Evolutionary conservation across 306 rosid species (phyloP).

Genomic region (Trifolium repens): DNA sequence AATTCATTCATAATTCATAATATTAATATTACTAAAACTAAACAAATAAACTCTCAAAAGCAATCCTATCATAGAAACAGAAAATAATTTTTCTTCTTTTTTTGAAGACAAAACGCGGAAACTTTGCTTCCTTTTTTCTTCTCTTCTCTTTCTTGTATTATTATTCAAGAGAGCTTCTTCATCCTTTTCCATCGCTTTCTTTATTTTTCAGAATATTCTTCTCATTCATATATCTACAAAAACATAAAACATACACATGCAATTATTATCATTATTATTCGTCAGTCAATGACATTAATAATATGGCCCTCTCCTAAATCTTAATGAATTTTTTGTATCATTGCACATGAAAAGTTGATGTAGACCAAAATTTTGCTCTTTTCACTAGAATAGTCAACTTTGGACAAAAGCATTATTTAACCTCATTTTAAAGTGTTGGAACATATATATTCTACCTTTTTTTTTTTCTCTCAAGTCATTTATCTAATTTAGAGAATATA

Average conservation of each 20-base stretch:
- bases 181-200: constrained; percentile 50
- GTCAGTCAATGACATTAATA: constrained; percentile 16
- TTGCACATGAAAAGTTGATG: not conserved
- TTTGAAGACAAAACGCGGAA: constrained; percentile 44
- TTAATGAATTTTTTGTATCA: too few relatives aligned
- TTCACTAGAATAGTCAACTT: not conserved
- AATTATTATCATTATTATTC: not conserved
- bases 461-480: not conserved
- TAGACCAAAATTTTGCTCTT: not conserved
- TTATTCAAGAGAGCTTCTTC: constrained; percentile 26
- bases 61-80: constrained; percentile 17
- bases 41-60: not conserved
- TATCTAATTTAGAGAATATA: too few relatives aligned
- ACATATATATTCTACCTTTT: not conserved
- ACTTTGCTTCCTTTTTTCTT: constrained; percentile 51
- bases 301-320: not conserved
- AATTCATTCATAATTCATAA: constrained; percentile 1
- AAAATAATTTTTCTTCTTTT: constrained; percentile 27
- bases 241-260: not conserved
- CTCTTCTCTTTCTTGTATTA: constrained; percentile 11
- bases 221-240: constrained; percentile 43
- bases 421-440: not conserved
- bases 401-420: not conserved
- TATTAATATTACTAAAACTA: not conserved
- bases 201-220: constrained; percentile 51